A percentile compares a stretch with the other conserved stretches of the same genome.
Evolutionary conservation across 805 yeast genomes (phyloP).

Genomic region (Wickerhamiella azyma): DNA sequence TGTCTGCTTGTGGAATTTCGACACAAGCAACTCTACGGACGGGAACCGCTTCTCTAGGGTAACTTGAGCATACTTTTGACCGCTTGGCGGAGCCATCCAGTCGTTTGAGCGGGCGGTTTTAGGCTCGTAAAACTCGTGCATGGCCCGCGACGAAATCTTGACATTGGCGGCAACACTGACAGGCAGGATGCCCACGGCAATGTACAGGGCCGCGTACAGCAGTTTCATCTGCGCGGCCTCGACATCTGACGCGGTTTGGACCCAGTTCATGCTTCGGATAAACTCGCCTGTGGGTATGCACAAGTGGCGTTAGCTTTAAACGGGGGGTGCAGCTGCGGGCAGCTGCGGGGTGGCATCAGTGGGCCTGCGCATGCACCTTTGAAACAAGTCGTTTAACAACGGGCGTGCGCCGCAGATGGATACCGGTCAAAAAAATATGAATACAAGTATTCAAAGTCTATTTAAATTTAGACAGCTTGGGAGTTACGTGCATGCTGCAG

Average conservation of each 20-base stretch:
- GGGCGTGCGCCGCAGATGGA: too few relatives aligned
- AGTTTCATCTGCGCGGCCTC: conserved; percentile 6
- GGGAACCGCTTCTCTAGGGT: background rate
- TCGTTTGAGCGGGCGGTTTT: background rate
- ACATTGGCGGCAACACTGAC: background rate
- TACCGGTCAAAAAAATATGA: too few relatives aligned
- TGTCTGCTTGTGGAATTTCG: background rate
- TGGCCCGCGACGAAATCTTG: background rate
- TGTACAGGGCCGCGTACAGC: conserved; percentile 4
- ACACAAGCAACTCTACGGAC: background rate
- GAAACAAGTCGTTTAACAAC: too few relatives aligned
- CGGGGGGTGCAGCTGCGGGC: too few relatives aligned
- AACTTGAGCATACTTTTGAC: background rate
- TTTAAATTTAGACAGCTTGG: too few relatives aligned
- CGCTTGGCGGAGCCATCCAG: too few relatives aligned
- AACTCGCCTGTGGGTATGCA: too few relatives aligned
- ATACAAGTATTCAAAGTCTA: too few relatives aligned
- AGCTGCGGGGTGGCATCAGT: too few relatives aligned
- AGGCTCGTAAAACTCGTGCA: background rate
- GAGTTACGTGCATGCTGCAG: too few relatives aligned
- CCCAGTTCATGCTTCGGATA: conserved; percentile 6
- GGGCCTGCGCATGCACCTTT: too few relatives aligned
- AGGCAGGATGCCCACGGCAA: conserved; percentile 2
- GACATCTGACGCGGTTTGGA: conserved; percentile 1
- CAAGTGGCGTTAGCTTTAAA: too few relatives aligned